Percentiles rank a stretch among this genome's conserved stretches.
These are phyloP conservation scores for Pseudogymnoascus verrucosus DNA, from an alignment of 2,329 filamentous ascomycete species.

Conservation along the genomic window DNA sequence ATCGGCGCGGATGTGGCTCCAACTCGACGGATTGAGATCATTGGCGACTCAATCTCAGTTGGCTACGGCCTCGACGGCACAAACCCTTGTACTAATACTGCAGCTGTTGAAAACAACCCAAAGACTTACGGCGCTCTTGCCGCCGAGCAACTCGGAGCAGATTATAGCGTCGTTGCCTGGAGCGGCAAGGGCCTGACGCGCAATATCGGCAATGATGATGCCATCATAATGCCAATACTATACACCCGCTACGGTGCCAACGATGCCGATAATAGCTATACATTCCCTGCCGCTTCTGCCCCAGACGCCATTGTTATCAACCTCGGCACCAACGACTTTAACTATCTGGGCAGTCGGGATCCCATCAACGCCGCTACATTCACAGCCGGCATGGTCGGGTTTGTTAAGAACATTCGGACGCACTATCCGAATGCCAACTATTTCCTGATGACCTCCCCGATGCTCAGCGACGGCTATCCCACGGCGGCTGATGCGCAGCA, in stretches of 20 bases:
- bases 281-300: slow-evolving; percentile 27
- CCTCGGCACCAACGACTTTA: slow-evolving; percentile 38
- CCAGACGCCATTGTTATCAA: slow-evolving; percentile 36
- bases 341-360: slow-evolving; percentile 27
- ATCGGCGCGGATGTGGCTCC: slow-evolving; percentile 20
- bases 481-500: slow-evolving; percentile 31
- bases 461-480: slow-evolving; percentile 34
- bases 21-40: slow-evolving; percentile 34
- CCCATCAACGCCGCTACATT: slow-evolving; percentile 25
- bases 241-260: slow-evolving; percentile 37
- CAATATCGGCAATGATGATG: slow-evolving; percentile 29
- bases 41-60: slow-evolving; percentile 38
- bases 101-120: slow-evolving; percentile 32
- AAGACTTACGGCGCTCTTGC: slow-evolving; percentile 37
- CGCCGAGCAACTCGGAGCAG: slow-evolving; percentile 33
- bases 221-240: slow-evolving; percentile 33
- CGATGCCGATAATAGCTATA: slow-evolving; percentile 31
- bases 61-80: slow-evolving; percentile 37
- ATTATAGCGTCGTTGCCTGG: slow-evolving; percentile 38
- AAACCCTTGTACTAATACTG: slow-evolving; percentile 33
- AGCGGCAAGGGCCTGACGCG: slow-evolving; percentile 36
- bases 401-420: slow-evolving; percentile 28
- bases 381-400: slow-evolving; percentile 25
- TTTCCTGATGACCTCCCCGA: slow-evolving; percentile 35
- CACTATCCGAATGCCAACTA: slow-evolving; percentile 31